Evolutionary conservation across 352 stramenopile genomes (phyloP), one percentile per base, ranked within the genome.

Genomic region (Phytophthora aleatoria): DNA sequence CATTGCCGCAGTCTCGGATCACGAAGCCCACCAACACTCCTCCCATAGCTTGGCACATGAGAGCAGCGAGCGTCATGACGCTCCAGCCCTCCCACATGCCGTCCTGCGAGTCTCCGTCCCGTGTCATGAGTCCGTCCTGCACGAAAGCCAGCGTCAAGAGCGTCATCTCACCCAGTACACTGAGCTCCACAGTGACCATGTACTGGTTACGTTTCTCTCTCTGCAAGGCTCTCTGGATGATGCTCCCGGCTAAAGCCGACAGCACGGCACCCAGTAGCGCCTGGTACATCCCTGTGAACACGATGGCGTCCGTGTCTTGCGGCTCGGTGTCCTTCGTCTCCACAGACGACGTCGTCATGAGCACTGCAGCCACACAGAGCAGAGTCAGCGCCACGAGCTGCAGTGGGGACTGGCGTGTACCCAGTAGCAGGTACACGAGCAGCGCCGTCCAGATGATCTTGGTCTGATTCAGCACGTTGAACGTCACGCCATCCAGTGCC

Each of bases 381-480:
- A 94, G 73, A 13, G 71, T 78, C 24, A 95, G 73, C 47, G 87
- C 81, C 35, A 87, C 45, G n/a, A 92, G 67, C 55, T 95, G 87
- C 61, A 87, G 69, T 8, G 64, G 69, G 6, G 83, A 92, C 60
- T 94, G 87, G 35, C 85, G 79, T n/a, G 66, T 75, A 10, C 84
- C 79, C 39, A 95, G 71, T 61, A 94, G 76, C 51, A 90, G 51
- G 67, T 95, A 95, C 44, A 94, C 87, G 42, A 94, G 70, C 63
- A 91, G 60, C 39, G 87, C 83, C 16, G 87, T 94, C 82, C 83
- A 93, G 60, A 95, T 92, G 74, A 95, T 94, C 74, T 95, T 95
- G 67, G 87, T 95, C 71, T 94, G 87, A 64, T 95, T 94, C 31
- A 95, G 69, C 31, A 95, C 81, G 67, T 94, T 95, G 69, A 92